These are phyloP conservation scores for Ophiostoma sp. DNA, from an alignment of 2,329 filamentous ascomycete genomes.

Conservation along the genomic window DNA sequence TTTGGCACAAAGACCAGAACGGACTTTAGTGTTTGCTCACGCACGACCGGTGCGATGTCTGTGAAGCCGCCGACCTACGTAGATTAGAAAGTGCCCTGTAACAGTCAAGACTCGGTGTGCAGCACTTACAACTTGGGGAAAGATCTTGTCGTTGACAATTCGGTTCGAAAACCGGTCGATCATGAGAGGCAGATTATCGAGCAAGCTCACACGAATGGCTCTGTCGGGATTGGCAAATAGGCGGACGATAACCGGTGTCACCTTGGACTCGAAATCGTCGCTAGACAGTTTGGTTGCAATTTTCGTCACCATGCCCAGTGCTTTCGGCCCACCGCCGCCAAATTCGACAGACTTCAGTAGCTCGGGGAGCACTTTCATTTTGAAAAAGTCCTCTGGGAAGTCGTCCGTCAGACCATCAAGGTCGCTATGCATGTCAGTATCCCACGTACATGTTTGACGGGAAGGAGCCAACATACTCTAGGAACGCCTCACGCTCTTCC, in stretches of 20 bases:
- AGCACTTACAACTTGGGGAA: constrained; percentile 67
- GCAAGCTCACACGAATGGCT: constrained; percentile 80
- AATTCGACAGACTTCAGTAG: constrained; percentile 99
- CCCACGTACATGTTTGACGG: not conserved
- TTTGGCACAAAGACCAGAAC: constrained; percentile 83
- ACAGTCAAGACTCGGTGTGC: no score
- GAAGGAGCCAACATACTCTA: constrained; percentile 47
- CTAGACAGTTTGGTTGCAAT: constrained; percentile 80
- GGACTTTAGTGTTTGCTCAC: constrained; percentile 94
- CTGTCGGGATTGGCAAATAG: constrained; percentile 88
- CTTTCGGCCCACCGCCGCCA: constrained; percentile 88
- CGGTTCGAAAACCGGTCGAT: constrained; percentile 86
- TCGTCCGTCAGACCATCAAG: constrained; percentile 84
- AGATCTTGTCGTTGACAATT: constrained; percentile 92
- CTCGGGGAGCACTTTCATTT: constrained; percentile 91
- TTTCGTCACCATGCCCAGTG: constrained; percentile 81
- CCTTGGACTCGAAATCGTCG: constrained; percentile 80
- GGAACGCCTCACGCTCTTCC: constrained; percentile 74
- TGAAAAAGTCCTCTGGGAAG: constrained; percentile 97
- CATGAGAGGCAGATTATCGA: constrained; percentile 85
- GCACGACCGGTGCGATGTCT: constrained; percentile 80
- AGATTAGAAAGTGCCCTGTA: no score
- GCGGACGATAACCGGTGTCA: constrained; percentile 80
- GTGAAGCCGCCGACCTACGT: constrained; percentile 73
- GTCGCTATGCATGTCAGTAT: constrained; percentile 44